Evolutionary conservation across 2,329 filamentous ascomycete genomes (phyloP).

Genomic region (Hypoxylon sp.): DNA sequence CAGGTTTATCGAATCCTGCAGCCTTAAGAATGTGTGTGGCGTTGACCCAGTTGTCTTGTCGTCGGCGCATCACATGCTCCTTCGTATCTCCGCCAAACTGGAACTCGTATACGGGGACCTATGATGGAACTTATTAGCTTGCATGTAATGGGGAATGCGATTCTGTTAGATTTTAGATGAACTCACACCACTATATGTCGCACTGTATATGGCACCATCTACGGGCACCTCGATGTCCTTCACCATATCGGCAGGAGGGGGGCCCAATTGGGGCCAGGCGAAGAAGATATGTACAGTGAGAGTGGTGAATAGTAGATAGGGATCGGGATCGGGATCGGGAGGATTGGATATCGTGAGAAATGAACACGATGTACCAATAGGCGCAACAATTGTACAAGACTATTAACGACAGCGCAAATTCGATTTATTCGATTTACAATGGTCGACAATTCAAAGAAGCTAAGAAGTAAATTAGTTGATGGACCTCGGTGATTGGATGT

Average conservation of each 20-base stretch:
- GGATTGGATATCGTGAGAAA: constrained; percentile 6
- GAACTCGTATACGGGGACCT: constrained; percentile 96
- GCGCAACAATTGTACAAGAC: too few species aligned
- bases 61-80: constrained; percentile 93
- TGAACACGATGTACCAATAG: neutral
- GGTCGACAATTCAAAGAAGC: too few species aligned
- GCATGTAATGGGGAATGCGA: constrained; percentile 3
- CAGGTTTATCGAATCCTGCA: constrained; percentile 96
- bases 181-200: constrained; percentile 74
- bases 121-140: constrained; percentile 5
- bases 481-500: constrained; percentile 25
- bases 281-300: too few species aligned
- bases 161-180: too few species aligned
- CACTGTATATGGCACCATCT: constrained; percentile 68
- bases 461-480: constrained; percentile 12
- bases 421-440: too few species aligned
- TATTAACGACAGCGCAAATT: too few species aligned
- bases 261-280: constrained; percentile 17
- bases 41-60: constrained; percentile 97
- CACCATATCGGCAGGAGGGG: constrained; percentile 53
- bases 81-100: constrained; percentile 81
- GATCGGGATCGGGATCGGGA: too few species aligned
- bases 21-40: constrained; percentile 99
- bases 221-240: constrained; percentile 51
- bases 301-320: too few species aligned